Evolutionary conservation across 495 filamentous ascomycete genomes (phyloP), one percentile per base, ranked within the genome.

Genomic region (Neurospora sublineolata): DNA sequence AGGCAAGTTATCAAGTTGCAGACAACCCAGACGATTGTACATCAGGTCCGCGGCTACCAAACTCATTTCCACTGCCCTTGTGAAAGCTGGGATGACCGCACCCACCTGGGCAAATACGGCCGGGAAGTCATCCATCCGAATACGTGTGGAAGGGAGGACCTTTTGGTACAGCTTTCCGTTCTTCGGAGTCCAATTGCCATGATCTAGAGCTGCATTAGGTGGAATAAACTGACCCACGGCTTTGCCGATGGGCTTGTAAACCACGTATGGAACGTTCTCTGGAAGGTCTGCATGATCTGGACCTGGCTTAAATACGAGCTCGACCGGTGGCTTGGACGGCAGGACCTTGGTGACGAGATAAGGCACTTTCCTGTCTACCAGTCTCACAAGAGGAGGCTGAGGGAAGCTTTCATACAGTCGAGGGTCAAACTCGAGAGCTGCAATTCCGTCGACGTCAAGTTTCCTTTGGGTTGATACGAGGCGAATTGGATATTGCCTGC

Each of bases 1-100:
- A 3, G 78, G 73, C 7, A 88, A 71, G 73, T 90, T 77, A 0
- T 79, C 77, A 68, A 96, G 87, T 0, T 76, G 77, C 4, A 91
- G 80, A 5, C 81, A 79, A 64, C 81, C 78, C 6, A 97, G 79
- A 36, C 93, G 76, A 0, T 85, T 91, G 10, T 83, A 80, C 64
- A 88, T 85, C 4, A 97, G 82, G 36, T 85, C 82, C 27, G 86
- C 79, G 2, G 91, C 92, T 37, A 94, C 81, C 27, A 94, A 80
- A 20, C 82, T 81, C 4, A 88, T 80, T 73, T 91, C 91, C 20
- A 94, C 74, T n/a, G 86, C 86, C 70, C 91, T 86, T 6, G 92
- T 80, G 9, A 97, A 89, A 0, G 90, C 89, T 0, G 95, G 93
- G 33, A 97, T 84, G 40, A 96, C 84, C 18, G 90, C 82, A 1